These are phyloP conservation scores for Leucocoprinus birnbaumii DNA, from an alignment of 768 basidiomycete genomes.

Conservation along the genomic window DNA sequence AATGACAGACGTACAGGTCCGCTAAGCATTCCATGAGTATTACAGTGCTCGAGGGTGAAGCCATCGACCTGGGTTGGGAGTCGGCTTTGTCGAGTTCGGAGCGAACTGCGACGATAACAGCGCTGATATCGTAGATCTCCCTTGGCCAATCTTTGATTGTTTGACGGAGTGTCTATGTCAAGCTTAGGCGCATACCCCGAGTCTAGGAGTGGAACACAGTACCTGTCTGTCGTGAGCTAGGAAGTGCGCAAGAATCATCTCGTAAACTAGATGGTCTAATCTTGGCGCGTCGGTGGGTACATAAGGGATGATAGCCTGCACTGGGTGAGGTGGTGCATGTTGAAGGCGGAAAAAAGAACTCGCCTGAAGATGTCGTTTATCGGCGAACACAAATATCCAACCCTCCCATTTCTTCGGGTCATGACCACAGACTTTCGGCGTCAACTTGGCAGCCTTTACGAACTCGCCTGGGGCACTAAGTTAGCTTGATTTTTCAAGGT, in stretches of 20 bases:
- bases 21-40: constrained; percentile 93
- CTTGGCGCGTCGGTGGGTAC: constrained; percentile 83
- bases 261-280: constrained; percentile 84
- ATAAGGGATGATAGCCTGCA: constrained; percentile 81
- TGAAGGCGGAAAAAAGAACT: constrained; percentile 16
- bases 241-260: constrained; percentile 91
- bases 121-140: constrained; percentile 84
- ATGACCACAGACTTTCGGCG: constrained; percentile 81
- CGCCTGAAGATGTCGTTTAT: constrained; percentile 77
- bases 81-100: constrained; percentile 70
- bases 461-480: constrained; percentile 42
- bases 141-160: constrained; percentile 89
- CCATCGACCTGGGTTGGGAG: constrained; percentile 44
- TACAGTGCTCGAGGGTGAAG: constrained; percentile 42
- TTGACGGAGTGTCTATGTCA: constrained; percentile 59
- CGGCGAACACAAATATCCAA: constrained; percentile 90
- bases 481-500: not conserved
- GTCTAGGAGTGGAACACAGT: constrained; percentile 14
- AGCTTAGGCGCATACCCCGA: not conserved
- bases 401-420: constrained; percentile 89
- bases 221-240: constrained; percentile 76
- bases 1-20: constrained; percentile 62
- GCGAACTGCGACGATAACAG: constrained; percentile 87
- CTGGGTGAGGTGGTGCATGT: not conserved
- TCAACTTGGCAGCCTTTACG: constrained; percentile 75